phyloP scores from a whole-genome alignment of 78 protist species.

The Creolimax fragrantissima region DNA sequence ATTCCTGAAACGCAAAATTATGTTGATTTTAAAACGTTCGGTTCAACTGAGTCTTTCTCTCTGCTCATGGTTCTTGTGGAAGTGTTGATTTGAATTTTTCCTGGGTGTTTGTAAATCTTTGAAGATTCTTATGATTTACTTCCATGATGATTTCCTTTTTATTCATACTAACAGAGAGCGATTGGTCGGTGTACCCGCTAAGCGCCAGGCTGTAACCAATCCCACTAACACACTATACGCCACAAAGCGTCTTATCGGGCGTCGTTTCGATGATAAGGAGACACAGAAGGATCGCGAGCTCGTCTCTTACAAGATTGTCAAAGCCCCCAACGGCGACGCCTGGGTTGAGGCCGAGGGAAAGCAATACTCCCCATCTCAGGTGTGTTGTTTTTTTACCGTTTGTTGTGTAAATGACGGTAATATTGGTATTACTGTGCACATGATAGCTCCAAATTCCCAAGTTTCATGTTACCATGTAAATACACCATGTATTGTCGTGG shows the following conservation, averaged over 20 bases:
- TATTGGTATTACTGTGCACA: too few species aligned
- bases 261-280: conserved; percentile 60
- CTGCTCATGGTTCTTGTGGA: too few species aligned
- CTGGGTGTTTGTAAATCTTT: too few species aligned
- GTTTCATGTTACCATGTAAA: too few species aligned
- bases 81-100: too few species aligned
- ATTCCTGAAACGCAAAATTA: too few species aligned
- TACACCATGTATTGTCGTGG: too few species aligned
- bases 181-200: conserved; percentile 85
- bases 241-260: conserved; percentile 92
- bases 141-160: too few species aligned
- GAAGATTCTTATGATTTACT: too few species aligned
- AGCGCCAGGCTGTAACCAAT: conserved; percentile 75
- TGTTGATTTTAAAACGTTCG: too few species aligned
- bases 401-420: conserved; percentile 92
- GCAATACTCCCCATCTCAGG: conserved; percentile 88
- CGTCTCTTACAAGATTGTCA: conserved; percentile 56
- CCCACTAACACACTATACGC: conserved; percentile 82
- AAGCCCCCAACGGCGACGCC: conserved; percentile 80
- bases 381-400: conserved; percentile 93
- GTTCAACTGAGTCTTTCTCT: too few species aligned
- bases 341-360: conserved; percentile 86
- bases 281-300: conserved; percentile 45
- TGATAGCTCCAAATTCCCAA: too few species aligned
- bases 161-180: conserved; percentile 42